Evolutionary conservation across 495 filamentous ascomycete species (phyloP), one percentile per base, ranked within the genome.

Genomic region (Aspergillus cristatus): DNA sequence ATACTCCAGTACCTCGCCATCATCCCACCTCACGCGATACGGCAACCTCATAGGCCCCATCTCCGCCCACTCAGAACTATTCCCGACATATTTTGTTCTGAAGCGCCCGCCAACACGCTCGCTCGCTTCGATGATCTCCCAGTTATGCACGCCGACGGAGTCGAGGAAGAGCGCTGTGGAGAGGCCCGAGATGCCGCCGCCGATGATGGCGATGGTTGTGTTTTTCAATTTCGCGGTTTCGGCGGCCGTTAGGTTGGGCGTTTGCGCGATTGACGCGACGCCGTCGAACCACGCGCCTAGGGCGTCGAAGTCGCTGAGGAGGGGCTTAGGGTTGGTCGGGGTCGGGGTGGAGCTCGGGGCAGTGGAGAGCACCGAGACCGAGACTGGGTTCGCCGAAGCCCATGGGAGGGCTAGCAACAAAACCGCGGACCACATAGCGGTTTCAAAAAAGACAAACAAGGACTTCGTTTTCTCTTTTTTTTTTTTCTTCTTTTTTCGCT

Each of bases 41-140:
- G 67, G 60, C 15, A 77, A 76, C 10, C 79, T 55, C 79, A 82
- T 82, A 1, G 79, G 77, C 0, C 79, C 79, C 79, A 84, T 82
- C 47, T 84, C 79, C 5, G 46, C 72, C 48, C 79, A 81, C 32
- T 84, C 66, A 18, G 72, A 66, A 1, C 77, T 74, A 0, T 63
- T 66, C 3, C 66, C 63, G 4, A 81, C 60, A 35, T 79, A 79
- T 22, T 62, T 66, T 2, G 78, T 80, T 26, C 72, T 70, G 12
- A 82, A 68, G 3, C 78, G 65, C 3, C 79, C 71, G 3, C 70
- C 71, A 38, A 74, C 52, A 7, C 70, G 54, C 5, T 65, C 41
- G n/a, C 58, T 62, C 0, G 66, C 55, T 42, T 75, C 71, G 16
- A 65, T 48, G 20, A 74, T 73, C 18, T 67, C 58, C 53, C 67